Conservation (phyloP, 371 early-diverging fungal genomes). For the Lichtheimia ornata region DNA sequence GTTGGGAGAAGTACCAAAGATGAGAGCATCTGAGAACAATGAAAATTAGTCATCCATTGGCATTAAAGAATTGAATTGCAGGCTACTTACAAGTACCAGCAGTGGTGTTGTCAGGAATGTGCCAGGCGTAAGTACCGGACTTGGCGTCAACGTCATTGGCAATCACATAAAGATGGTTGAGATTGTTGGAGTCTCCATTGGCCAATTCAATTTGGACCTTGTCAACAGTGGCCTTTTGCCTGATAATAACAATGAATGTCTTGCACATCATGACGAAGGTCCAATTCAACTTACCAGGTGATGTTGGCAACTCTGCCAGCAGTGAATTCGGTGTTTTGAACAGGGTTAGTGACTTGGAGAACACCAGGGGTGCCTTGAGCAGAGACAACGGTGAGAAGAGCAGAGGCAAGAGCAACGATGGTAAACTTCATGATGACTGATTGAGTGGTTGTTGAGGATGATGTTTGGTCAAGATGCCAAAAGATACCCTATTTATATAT, state of each 20-base stretch:
- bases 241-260: not conserved
- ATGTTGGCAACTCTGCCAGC: constrained; percentile 19
- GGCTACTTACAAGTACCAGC: constrained; percentile 21
- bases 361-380: constrained; percentile 11
- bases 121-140: constrained; percentile 20
- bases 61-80: not conserved
- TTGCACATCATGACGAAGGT: no score
- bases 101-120: constrained; percentile 23
- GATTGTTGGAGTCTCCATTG: constrained; percentile 23
- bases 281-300: constrained; percentile 10
- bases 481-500: not conserved
- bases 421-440: constrained; percentile 20
- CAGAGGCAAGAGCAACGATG: constrained; percentile 21
- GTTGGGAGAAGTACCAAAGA: constrained; percentile 31
- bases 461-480: not conserved
- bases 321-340: constrained; percentile 10
- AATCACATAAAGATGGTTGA: constrained; percentile 22
- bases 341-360: constrained; percentile 16
- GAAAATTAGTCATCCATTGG: not conserved
- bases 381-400: constrained; percentile 17
- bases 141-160: constrained; percentile 21
- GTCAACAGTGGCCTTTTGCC: constrained; percentile 21
- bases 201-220: constrained; percentile 29
- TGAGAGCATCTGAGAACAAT: constrained; percentile 26
- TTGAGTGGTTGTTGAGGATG: not conserved